These are phyloP conservation scores for Metarhizium humberi DNA, from an alignment of 2,329 filamentous ascomycete genomes.

Conservation along the genomic window DNA sequence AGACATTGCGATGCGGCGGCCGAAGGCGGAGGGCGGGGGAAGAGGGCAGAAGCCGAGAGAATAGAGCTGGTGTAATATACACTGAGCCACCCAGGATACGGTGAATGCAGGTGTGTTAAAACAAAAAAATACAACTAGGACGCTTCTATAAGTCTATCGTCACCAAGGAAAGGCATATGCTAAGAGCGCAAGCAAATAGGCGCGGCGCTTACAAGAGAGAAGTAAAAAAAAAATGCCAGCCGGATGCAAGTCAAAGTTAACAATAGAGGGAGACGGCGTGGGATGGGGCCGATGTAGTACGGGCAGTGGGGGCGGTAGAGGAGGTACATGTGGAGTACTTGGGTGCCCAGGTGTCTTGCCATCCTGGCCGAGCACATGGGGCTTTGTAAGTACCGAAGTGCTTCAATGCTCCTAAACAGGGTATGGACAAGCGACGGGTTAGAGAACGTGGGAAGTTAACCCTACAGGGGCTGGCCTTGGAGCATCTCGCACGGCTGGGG, in stretches of 20 bases:
- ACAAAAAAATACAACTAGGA: neutral
- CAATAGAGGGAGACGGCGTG: neutral
- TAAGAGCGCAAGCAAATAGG: neutral
- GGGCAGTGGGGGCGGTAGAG: neutral
- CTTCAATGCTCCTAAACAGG: no score
- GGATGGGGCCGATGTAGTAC: neutral
- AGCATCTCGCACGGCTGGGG: no score
- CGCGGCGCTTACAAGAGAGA: neutral
- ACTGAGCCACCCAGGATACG: neutral
- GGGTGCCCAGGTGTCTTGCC: no score
- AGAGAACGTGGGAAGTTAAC: no score
- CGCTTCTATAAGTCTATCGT: neutral
- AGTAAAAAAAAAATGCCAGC: neutral
- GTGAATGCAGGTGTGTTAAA: neutral
- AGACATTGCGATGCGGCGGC: constrained; percentile 25
- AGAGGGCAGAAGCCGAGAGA: constrained; percentile 3
- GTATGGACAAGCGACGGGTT: no score
- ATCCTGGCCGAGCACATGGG: no score
- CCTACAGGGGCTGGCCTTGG: no score
- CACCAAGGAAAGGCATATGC: neutral
- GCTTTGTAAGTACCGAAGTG: no score
- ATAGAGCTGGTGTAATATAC: neutral
- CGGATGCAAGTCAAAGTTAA: neutral
- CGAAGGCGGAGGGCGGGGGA: constrained; percentile 1
- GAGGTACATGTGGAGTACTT: no score